A percentile compares a stretch with the other conserved stretches of the same genome.
These are phyloP conservation scores for Rhytidiadelphus loreus DNA, from an alignment of 225 moss, liverwort and hornwort species.

Conservation along the genomic window DNA sequence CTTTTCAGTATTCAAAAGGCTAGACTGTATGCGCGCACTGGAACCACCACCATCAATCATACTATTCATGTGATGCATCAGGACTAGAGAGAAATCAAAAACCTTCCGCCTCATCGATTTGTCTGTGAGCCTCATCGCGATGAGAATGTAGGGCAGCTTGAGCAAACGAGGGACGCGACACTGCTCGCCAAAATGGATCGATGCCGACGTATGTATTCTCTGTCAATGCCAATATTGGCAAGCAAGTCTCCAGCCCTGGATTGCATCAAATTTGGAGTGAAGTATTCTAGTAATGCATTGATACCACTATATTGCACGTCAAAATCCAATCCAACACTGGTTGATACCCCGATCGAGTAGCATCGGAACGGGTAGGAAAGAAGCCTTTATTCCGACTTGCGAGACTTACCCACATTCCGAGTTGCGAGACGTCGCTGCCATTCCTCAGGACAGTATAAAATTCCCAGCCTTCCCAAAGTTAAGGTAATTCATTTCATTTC, in stretches of 20 bases:
- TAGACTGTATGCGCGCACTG: background rate
- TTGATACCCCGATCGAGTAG: background rate
- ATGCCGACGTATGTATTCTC: background rate
- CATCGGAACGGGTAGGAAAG: too few relatives aligned
- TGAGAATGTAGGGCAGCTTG: background rate
- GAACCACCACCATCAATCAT: background rate
- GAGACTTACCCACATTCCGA: background rate
- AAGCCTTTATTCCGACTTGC: too few relatives aligned
- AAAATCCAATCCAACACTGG: background rate
- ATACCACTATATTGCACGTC: constrained; percentile 58
- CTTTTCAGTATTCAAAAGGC: background rate
- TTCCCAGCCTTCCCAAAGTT: background rate
- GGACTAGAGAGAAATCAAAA: background rate
- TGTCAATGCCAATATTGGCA: constrained; percentile 39
- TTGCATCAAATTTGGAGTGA: constrained; percentile 47
- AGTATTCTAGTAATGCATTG: constrained; percentile 63
- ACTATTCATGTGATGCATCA: background rate
- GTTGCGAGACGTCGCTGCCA: background rate
- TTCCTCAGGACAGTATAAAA: background rate
- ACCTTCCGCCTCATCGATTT: background rate
- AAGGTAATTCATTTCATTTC: background rate
- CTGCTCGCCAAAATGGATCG: background rate
- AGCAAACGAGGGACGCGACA: background rate
- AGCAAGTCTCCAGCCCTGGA: constrained; percentile 69
- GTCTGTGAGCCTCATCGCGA: background rate